Evolutionary conservation across 2,329 filamentous ascomycete genomes (phyloP), one percentile per base, ranked within the genome.

Genomic region (Cercospora berteroae): DNA sequence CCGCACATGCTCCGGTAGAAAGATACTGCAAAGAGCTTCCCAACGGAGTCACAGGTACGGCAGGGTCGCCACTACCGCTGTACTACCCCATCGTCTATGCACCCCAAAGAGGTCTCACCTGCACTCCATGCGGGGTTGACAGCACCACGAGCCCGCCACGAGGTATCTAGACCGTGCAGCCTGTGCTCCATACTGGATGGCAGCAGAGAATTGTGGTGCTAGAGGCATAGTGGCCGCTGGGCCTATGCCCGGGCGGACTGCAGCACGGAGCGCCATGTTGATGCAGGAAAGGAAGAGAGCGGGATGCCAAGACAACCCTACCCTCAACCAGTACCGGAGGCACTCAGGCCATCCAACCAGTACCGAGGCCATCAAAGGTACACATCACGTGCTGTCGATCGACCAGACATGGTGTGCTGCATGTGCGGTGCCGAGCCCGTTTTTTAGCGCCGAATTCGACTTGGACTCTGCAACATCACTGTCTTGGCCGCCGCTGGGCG

Each of bases 401-500:
- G 27, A 6, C 31, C 27, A 16, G 55, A 57, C 55, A 33, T 33
- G 55, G 55, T 33, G 27, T 58, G 27, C 55, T 58, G 55, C 55
- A 58, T 31, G 55, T 23, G 55, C 55, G 55, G 55, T 58, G 55
- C 55, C 55, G n/a, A 58, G 39, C 59, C 64, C 65, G 65, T 60
- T 18, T 63, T 67, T 67, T 67, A 67, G 65, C 60, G 65, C 36
- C 27, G 29, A 58, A 33, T 7, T 12, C 27, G 2, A 9, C 27
- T 58, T 23, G 25, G 25, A 25, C 52, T 61, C 61, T 31, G 60
- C 55, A 29, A 59, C 61, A 39, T 58, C 48, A 36, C 16, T 25
- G 33, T 52, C 58, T 62, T 64, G 62, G 56, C 61, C 61, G 61
- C 60, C 60, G 60, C 60, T 56, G 61, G 61, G 61, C 61, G 61